Evolutionary conservation across 2,329 filamentous ascomycete genomes (phyloP).

Genomic region (Trichoderma sp.): DNA sequence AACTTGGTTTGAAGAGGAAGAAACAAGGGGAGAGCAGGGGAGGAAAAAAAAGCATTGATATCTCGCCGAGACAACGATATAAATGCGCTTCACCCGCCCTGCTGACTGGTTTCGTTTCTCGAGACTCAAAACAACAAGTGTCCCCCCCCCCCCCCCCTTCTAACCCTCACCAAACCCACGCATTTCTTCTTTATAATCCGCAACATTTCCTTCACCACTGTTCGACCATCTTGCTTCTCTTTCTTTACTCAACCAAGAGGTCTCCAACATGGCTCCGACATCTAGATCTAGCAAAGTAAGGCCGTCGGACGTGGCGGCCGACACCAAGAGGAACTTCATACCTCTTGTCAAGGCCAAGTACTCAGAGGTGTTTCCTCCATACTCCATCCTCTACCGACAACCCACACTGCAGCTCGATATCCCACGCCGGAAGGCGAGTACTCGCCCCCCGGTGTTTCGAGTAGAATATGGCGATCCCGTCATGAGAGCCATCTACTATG

Average conservation of each 20-base stretch:
- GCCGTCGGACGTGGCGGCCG: conserved; percentile 63
- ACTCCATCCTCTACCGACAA: conserved; percentile 57
- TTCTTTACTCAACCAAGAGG: not conserved
- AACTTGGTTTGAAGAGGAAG: not conserved
- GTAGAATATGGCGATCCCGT: conserved; percentile 58
- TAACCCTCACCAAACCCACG: not conserved
- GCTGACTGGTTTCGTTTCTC: conserved; percentile 4
- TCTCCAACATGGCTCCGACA: conserved; percentile 31
- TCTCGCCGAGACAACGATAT: conserved; percentile 13
- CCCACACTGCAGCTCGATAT: conserved; percentile 46
- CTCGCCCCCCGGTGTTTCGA: conserved; percentile 45
- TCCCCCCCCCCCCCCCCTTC: too few relatives aligned
- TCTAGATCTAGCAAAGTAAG: conserved; percentile 34
- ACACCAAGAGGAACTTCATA: conserved; percentile 69
- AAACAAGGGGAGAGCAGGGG: not conserved
- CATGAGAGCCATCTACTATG: conserved; percentile 58
- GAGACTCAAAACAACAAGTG: not conserved
- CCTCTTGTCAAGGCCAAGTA: conserved; percentile 59
- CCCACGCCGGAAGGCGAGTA: conserved; percentile 34
- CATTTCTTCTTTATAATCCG: not conserved
- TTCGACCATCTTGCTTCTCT: not conserved
- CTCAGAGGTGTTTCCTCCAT: conserved; percentile 51
- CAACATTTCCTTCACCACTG: not conserved
- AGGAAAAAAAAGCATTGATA: not conserved
- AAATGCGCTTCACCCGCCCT: conserved; percentile 11